Percentiles rank a stretch among this genome's conserved stretches.
Evolutionary conservation across 2,329 filamentous ascomycete species (phyloP).

Genomic region (Aspergillus sp.): DNA sequence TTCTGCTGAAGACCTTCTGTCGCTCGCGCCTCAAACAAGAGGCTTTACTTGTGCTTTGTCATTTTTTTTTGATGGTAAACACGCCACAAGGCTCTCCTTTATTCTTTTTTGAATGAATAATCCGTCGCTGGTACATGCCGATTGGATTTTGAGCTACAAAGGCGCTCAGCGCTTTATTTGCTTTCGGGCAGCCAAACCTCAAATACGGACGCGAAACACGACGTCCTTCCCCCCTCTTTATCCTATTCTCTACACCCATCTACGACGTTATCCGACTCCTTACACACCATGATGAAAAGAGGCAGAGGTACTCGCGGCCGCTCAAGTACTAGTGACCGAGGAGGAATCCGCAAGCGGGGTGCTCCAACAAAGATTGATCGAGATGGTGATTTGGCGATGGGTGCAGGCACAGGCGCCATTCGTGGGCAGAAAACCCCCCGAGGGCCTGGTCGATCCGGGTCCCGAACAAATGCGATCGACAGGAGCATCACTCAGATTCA

Average conservation of each 20-base stretch:
- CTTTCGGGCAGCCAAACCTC: constrained; percentile 6
- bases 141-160: constrained; percentile 19
- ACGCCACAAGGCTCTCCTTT: not conserved
- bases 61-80: not conserved
- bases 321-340: constrained; percentile 36
- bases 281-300: constrained; percentile 31
- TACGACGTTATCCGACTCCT: not conserved
- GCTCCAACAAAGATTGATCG: constrained; percentile 51
- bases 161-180: constrained; percentile 29
- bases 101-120: not conserved
- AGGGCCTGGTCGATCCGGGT: constrained; percentile 26
- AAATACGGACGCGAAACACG: not conserved
- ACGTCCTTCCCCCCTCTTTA: not conserved
- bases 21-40: not conserved
- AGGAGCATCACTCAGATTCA: constrained; percentile 38
- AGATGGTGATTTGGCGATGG: constrained; percentile 65
- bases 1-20: constrained; percentile 11
- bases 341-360: constrained; percentile 54
- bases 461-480: constrained; percentile 27
- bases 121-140: constrained; percentile 23
- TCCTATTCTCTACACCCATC: not conserved
- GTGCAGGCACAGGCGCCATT: constrained; percentile 36
- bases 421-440: constrained; percentile 38
- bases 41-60: not conserved
- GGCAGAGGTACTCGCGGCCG: constrained; percentile 32